phyloP scores from a whole-genome alignment of 768 basidiomycete genomes.

The Suillus occidentalis region DNA sequence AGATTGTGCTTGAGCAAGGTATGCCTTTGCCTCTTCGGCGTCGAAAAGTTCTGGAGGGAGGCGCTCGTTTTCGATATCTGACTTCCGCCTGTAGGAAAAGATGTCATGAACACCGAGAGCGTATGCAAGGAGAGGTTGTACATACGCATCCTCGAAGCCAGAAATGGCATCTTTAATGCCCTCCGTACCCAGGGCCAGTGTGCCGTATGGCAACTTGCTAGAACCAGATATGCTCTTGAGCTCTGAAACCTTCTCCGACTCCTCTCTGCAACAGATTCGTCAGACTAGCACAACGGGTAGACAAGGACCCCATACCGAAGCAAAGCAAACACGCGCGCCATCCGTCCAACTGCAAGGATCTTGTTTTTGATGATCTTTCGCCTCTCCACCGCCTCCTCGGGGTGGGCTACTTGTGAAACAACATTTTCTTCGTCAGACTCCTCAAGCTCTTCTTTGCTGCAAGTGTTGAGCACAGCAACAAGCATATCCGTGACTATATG shows the following conservation, averaged over 20 bases:
- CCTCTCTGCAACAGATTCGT: conserved; percentile 61
- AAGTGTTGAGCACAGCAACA: conserved; percentile 93
- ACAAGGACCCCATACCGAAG: conserved; percentile 66
- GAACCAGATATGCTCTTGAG: conserved; percentile 89
- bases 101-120: not conserved
- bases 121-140: conserved; percentile 18
- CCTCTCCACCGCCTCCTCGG: conserved; percentile 64
- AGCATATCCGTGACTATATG: conserved; percentile 94
- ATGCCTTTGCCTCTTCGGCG: conserved; percentile 66
- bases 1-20: conserved; percentile 40
- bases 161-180: conserved; percentile 94
- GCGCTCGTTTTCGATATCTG: conserved; percentile 98
- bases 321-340: conserved; percentile 94
- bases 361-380: conserved; percentile 96
- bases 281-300: not conserved
- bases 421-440: conserved; percentile 57
- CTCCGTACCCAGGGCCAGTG: conserved; percentile 84
- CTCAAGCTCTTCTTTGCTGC: conserved; percentile 94
- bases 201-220: conserved; percentile 75
- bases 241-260: conserved; percentile 96
- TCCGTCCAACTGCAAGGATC: conserved; percentile 95
- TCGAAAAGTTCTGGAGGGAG: conserved; percentile 96
- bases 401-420: conserved; percentile 35
- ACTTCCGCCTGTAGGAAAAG: conserved; percentile 77
- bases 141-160: conserved; percentile 94